Evolutionary conservation across 768 basidiomycete genomes (phyloP), one percentile per base, ranked within the genome.

Genomic region (Trametes maxima): DNA sequence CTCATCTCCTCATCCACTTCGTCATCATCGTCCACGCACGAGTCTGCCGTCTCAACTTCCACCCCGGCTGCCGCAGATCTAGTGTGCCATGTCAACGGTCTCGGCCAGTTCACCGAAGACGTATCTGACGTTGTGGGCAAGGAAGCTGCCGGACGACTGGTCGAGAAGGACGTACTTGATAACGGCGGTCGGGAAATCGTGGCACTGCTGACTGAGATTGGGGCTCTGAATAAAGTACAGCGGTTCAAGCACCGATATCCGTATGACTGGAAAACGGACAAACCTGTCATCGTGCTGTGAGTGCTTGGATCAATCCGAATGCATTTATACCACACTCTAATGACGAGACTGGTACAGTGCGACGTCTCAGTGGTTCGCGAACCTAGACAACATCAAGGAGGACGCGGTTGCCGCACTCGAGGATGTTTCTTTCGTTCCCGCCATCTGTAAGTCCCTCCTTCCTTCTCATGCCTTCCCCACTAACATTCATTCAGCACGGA

Each of bases 331-430:
- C 28, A 16, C 24, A 33, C 28, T 42, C n/a, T 19, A 58, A 12
- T 57, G 35, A 3, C 17, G 28, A 28, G n/a, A 14, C 39, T 12
- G n/a, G 5, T 52, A 6, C 64, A 93, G 93, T 16, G 92, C 95
- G 0, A 98, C 95, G 1, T 93, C 92, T 0, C 96, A 98, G 67
- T 99, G 96, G 96, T 99, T 99, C 70, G 94, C 95, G 3, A 92
- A 96, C 70, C 76, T 98, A 22, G 91, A 91, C 51, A 76, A 79
- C 45, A 90, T 99, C 76, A 97, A 97, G 70, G 80, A 83, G 0
- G 73, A 81, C 50, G 94, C 96, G 0, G 68, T 95, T 22, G 65
- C 77, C 8, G 88, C 92, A 0, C 80, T 98, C 12, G 72, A 85
- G 47, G 73, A 78, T 1, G 92, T 98, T 19, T 64, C 79, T 0